Conservation (phyloP, 2,329 filamentous ascomycete species). For the Aspergillus nomiae region DNA sequence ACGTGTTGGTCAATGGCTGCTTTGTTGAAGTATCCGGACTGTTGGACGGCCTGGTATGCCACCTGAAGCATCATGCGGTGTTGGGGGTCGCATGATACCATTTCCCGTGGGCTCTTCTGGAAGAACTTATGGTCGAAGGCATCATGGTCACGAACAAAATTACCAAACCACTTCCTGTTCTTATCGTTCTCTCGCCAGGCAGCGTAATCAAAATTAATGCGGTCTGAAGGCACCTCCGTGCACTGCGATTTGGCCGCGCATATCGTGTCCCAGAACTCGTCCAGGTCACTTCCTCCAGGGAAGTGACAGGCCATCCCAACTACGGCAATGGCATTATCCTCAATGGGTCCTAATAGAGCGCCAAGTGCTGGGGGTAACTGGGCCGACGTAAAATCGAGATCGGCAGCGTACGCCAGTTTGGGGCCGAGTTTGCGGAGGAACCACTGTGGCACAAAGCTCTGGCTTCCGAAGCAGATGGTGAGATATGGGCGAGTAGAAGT, state of each 20-base stretch:
- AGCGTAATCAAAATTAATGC: conserved; percentile 22
- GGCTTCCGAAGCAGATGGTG: conserved; percentile 39
- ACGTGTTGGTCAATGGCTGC: conserved; percentile 14
- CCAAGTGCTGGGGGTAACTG: neutral
- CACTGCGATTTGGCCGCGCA: conserved; percentile 34
- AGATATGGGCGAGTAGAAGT: conserved; percentile 11
- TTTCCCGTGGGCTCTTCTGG: conserved; percentile 30
- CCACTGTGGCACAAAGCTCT: conserved; percentile 39
- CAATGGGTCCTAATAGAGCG: neutral
- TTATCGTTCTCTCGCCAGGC: conserved; percentile 20
- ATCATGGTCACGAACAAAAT: conserved; percentile 22
- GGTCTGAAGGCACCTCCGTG: conserved; percentile 22
- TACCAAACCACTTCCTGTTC: conserved; percentile 19
- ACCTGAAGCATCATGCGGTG: conserved; percentile 30
- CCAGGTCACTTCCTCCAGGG: conserved; percentile 37
- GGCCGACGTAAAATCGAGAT: neutral
- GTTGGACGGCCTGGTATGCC: conserved; percentile 35
- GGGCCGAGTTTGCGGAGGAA: conserved; percentile 27
- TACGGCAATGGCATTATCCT: conserved; percentile 31
- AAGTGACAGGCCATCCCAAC: conserved; percentile 41
- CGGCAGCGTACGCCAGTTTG: neutral
- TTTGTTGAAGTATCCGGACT: conserved; percentile 30
- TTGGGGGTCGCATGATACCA: conserved; percentile 32
- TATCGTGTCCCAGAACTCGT: conserved; percentile 38
- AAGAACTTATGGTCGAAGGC: conserved; percentile 39